Evolutionary conservation across 2,329 filamentous ascomycete genomes (phyloP), one percentile per base, ranked within the genome.

Genomic region (Fusarium sp.): DNA sequence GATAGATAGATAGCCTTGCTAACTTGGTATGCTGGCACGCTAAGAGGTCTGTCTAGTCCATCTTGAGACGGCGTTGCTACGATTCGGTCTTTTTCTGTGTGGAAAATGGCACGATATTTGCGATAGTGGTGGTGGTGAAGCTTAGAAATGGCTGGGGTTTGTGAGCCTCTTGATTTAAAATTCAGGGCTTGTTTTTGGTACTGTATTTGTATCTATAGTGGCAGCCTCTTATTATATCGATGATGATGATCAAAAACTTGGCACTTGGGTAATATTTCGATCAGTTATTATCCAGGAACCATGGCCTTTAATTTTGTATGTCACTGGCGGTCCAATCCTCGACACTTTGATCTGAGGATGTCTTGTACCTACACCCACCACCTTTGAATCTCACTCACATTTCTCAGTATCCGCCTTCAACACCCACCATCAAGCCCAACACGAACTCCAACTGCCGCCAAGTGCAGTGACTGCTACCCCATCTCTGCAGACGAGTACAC

Each of bases 391-490:
- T 57, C 28, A 28, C 60, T 47, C 28, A 39, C 50, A 47, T 22
- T 14, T 62, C 31, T 48, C 41, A 44, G 14, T 53, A 38, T 35
- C 68, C 51, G 39, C 64, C 61, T 60, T 64, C 70, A 71, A 68
- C 70, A 71, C 66, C 71, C 71, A 65, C 57, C 58, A 61, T 54
- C 56, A 26, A 70, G 30, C 15, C 66, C 62, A 73, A 73, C 70
- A 73, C 70, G 71, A 73, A 71, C 69, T 57, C 56, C 61, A 66
- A 72, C 62, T 73, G 58, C 71, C 61, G 62, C 56, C 56, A 71
- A 71, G 66, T 51, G 50, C 45, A 41, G 39, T 71, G 33, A 55
- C 41, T 71, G 50, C 47, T 56, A 70, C 48, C 56, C 57, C 33
- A 56, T 61, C 61, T 61, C 45, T 60, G 51, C 56, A 53, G 42